Evolutionary conservation across 2,329 filamentous ascomycete species (phyloP), one percentile per base, ranked within the genome.

Genomic region (Aspergillus sp.): DNA sequence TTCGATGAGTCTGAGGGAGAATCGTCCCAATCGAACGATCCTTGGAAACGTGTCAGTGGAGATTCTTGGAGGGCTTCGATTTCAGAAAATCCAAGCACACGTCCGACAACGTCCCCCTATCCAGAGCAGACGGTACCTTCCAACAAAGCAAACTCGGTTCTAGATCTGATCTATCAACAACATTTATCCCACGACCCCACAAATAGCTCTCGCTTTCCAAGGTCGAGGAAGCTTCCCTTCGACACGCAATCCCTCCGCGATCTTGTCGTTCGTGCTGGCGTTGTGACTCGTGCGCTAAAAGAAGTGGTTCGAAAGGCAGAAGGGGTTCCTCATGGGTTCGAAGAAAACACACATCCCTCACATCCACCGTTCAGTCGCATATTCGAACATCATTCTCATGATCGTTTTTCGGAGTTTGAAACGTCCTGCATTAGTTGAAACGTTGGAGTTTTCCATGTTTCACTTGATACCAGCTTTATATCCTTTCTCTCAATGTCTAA

Each of bases 231-330:
- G 64, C 80, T 88, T n/a, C 84, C 84, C 0, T 88, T 88, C 66
- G 85, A 88, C 66, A 88, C 85, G 2, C 83, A 83, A 25, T 87
- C 86, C 44, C 77, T 88, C 14, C 80, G 81, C 62, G 83, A 86
- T 66, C 83, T 88, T 56, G 85, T 88, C 25, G 68, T 76, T 27
- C 76, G 79, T 43, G 79, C 79, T 15, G 78, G 79, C 17, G 77
- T 79, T 31, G 77, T 81, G 44, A 81, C 78, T 17, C 72, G 79
- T 47, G 76, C 79, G 12, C 63, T 81, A 53, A 81, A 81, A 62
- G 79, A 81, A 58, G 75, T 79, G 48, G 74, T 81, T 45, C 77
- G 79, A 58, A 79, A 76, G 67, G 79, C 78, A 43, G 79, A 81
- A 61, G 76, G 76, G n/a, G 78, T 80, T 14, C 67, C 70, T 19